Base-by-base conservation (phyloP, 768 basidiomycete species). In the Hortiboletus campestris region DNA sequence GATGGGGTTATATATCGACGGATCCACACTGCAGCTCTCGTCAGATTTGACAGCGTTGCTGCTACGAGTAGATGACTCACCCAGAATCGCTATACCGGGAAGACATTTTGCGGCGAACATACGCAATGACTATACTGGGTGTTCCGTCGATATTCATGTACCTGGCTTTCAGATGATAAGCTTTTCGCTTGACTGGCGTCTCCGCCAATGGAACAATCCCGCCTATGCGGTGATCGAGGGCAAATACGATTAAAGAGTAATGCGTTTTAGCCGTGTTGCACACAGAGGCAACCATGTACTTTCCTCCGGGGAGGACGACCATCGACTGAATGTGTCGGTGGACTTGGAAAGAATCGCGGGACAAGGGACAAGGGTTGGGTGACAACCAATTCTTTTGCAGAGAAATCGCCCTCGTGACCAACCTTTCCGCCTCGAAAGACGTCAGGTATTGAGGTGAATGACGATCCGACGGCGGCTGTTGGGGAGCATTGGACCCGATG, bases 271-370 rank as follows among this genome's bases (percentile, higher is more conserved):
- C 66, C 4, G 62, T 59, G 62, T 84, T 80, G 58, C 72, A 75
- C 6, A 81, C 79, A 11, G 85, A 87, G 1, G 84, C 83, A 35
- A 87, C 71, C 58, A 88, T 78, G 58, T 84, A 85, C 60, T 83
- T 85, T 19, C 87, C 86, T 1, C 86, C 87, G 8, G 86, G 83
- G 10, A 88, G 75, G 29, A 86, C 66, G 39, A 74, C 77, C 76
- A 89, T 80, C 72, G 84, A 65, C 74, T 75, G 57, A 76, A 77
- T 59, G 71, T 72, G 66, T 69, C 76, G 63, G 36, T 72, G 61
- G 6, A 68, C 44, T 38, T 63, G 54, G 46, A 70, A 70, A 2
- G 58, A 52, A 49, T 71, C 67, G 4, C 61, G 56, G 9, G 61
- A 61, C 44, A 67, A 28, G 32, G 66, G 67, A 38, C 56, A 64